Evolutionary conservation across 2,329 filamentous ascomycete species (phyloP).

Genomic region (Phaeophleospora eucalypticola): DNA sequence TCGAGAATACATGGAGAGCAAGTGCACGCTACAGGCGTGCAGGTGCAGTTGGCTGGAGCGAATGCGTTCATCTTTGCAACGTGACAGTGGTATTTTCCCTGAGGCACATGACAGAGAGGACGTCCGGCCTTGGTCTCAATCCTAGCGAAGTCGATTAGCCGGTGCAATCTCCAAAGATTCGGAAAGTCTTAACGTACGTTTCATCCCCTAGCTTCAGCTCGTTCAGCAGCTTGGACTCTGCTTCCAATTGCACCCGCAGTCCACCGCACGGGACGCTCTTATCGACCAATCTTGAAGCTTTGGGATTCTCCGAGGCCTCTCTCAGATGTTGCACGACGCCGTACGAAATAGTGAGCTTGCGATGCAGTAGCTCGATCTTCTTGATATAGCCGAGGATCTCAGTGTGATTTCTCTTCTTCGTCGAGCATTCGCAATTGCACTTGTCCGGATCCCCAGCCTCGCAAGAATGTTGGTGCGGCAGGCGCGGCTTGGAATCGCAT

Average conservation of each 20-base stretch:
- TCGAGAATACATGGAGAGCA: neutral
- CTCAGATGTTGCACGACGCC: neutral
- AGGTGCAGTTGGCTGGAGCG: neutral
- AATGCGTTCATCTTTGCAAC: neutral
- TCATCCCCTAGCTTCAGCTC: neutral
- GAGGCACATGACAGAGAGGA: neutral
- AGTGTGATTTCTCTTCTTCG: neutral
- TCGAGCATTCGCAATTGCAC: neutral
- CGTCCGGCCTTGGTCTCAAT: neutral
- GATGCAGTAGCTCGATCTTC: neutral
- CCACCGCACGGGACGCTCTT: neutral
- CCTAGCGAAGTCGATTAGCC: neutral
- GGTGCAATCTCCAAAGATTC: too few relatives aligned
- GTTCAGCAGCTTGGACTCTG: neutral
- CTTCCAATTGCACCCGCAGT: neutral
- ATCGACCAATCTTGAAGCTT: neutral
- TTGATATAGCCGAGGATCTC: neutral
- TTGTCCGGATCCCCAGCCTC: neutral
- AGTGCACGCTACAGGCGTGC: neutral
- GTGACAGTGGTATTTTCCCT: neutral
- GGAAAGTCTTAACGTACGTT: too few relatives aligned
- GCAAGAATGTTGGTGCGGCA: neutral
- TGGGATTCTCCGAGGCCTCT: neutral
- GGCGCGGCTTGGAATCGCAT: neutral
- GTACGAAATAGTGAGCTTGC: neutral